Percentiles rank a stretch among this genome's conserved stretches.
phyloP scores from a whole-genome alignment of 495 filamentous ascomycete genomes.

The Hypoxylon fragiforme region DNA sequence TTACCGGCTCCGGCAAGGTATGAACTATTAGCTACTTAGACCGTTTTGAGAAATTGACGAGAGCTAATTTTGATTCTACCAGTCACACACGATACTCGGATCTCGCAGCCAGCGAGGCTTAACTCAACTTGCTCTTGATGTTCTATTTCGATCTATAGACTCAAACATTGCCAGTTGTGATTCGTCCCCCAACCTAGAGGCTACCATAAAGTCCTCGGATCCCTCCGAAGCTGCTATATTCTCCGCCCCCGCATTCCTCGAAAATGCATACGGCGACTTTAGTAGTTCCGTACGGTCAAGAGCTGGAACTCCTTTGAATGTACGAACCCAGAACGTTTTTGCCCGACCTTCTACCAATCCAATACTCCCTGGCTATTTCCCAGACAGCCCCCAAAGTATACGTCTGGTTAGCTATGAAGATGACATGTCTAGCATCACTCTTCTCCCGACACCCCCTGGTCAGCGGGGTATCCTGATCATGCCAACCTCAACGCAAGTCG shows the following conservation, averaged over 20 bases:
- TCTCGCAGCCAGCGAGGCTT: slow-evolving; percentile 83
- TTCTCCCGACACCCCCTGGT: slow-evolving; percentile 27
- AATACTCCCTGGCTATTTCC: slow-evolving; percentile 27
- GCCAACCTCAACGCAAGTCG: slow-evolving; percentile 19
- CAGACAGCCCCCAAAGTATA: slow-evolving; percentile 44
- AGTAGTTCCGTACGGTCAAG: slow-evolving; percentile 62
- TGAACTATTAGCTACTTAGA: slow-evolving; percentile 30
- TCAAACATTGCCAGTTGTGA: slow-evolving; percentile 65
- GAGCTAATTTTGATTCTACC: slow-evolving; percentile 4
- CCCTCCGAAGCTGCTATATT: slow-evolving; percentile 82
- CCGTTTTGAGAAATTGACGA: not conserved
- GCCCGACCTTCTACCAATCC: slow-evolving; percentile 38
- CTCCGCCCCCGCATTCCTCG: slow-evolving; percentile 75
- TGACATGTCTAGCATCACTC: slow-evolving; percentile 23
- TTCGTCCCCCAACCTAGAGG: slow-evolving; percentile 62
- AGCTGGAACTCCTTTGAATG: slow-evolving; percentile 79
- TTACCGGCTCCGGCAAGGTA: slow-evolving; percentile 96
- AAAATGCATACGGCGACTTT: slow-evolving; percentile 74
- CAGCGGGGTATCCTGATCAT: slow-evolving; percentile 3
- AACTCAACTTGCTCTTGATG: slow-evolving; percentile 87
- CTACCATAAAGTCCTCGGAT: slow-evolving; percentile 75
- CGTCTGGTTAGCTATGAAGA: slow-evolving; percentile 45
- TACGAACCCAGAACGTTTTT: slow-evolving; percentile 54
- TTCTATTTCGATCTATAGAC: slow-evolving; percentile 79
- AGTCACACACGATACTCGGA: slow-evolving; percentile 98